Conservation (phyloP, 2,329 filamentous ascomycete genomes). For the Botrytis pseudocinerea region DNA sequence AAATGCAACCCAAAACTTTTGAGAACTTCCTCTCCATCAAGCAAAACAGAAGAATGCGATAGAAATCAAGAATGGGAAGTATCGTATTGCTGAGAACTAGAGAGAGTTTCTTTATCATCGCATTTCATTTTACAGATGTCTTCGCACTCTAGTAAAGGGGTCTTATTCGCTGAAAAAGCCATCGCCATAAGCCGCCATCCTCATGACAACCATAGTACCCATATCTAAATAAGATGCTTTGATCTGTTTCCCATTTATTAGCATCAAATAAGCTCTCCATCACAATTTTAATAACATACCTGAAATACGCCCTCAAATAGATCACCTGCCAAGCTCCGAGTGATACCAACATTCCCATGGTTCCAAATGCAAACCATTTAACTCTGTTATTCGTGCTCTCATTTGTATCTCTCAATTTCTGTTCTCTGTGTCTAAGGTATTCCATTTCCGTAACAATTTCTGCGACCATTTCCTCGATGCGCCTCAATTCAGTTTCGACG, state of each 20-base stretch:
- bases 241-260: conserved; percentile 48
- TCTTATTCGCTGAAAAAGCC: conserved; percentile 26
- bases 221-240: conserved; percentile 65
- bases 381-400: conserved; percentile 99
- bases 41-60: background rate
- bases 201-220: conserved; percentile 13
- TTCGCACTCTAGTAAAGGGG: conserved; percentile 36
- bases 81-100: background rate
- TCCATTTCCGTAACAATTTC: conserved; percentile 96
- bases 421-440: conserved; percentile 84
- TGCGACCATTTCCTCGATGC: conserved; percentile 84
- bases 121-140: conserved; percentile 35
- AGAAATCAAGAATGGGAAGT: background rate
- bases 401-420: conserved; percentile 96
- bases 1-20: background rate
- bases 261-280: conserved; percentile 20
- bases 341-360: conserved; percentile 85
- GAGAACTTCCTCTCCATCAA: background rate
- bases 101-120: conserved; percentile 1
- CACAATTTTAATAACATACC: conserved; percentile 49
- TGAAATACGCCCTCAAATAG: conserved; percentile 96
- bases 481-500: conserved; percentile 88
- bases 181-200: conserved; percentile 21
- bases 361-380: conserved; percentile 96
- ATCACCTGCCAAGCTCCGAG: conserved; percentile 97